phyloP scores from a whole-genome alignment of 306 rosid species.

The Malus orientalis region DNA sequence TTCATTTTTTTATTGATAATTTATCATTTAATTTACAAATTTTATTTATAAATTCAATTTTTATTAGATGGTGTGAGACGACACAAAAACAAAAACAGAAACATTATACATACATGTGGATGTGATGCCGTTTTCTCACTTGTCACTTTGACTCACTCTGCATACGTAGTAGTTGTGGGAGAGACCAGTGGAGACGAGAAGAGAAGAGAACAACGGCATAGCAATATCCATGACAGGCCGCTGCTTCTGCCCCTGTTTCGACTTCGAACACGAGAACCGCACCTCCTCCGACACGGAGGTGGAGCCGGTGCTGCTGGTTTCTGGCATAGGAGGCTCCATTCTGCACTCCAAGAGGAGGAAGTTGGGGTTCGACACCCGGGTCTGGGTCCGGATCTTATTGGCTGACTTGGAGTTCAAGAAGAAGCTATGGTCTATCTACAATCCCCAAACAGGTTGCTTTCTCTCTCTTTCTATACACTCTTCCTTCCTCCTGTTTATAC shows the following conservation, averaged over 20 bases:
- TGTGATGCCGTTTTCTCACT: no score
- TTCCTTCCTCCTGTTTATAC: no score
- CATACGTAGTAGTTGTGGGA: no score
- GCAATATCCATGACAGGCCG: conserved; percentile 9
- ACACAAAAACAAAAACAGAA: no score
- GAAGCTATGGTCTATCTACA: conserved; percentile 68
- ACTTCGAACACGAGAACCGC: background rate
- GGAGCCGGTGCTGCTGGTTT: conserved; percentile 73
- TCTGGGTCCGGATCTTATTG: conserved; percentile 75
- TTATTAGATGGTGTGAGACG: no score
- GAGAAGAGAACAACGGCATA: background rate
- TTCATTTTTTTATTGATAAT: no score
- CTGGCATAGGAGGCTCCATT: conserved; percentile 93
- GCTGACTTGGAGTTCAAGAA: conserved; percentile 69
- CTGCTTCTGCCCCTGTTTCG: conserved; percentile 44
- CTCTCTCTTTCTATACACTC: background rate
- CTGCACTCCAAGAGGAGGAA: conserved; percentile 48
- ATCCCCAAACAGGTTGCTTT: conserved; percentile 69
- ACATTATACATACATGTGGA: no score
- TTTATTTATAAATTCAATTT: no score
- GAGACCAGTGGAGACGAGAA: background rate
- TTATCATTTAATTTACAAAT: no score
- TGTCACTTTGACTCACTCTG: background rate
- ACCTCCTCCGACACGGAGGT: conserved; percentile 24
- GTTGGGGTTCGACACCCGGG: conserved; percentile 67